Percentiles rank a stretch among this genome's conserved stretches.
Conservation (phyloP, 2,329 filamentous ascomycete genomes). For the Purpureocillium takamizusanense region DNA sequence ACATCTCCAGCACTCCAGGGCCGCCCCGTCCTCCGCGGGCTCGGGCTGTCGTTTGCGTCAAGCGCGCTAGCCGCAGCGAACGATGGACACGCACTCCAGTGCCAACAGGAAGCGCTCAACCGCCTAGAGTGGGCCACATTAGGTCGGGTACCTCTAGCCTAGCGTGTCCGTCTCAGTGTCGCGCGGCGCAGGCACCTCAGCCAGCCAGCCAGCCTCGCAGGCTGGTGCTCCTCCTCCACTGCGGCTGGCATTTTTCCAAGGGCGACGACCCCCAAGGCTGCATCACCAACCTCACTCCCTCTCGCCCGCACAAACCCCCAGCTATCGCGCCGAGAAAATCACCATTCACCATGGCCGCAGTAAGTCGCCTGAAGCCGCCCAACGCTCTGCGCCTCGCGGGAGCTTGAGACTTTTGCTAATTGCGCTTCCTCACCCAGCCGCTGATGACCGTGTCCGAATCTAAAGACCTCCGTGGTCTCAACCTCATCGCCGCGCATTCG, state of each 20-base stretch:
- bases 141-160: too few relatives aligned
- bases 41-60: too few relatives aligned
- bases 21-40: too few relatives aligned
- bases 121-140: too few relatives aligned
- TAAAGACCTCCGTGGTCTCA: conserved; percentile 92
- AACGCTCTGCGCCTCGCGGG: not conserved
- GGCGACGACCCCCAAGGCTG: conserved; percentile 2
- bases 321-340: conserved; percentile 2
- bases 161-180: too few relatives aligned
- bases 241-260: conserved; percentile 3
- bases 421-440: conserved; percentile 28
- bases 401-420: too few relatives aligned
- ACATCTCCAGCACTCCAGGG: too few relatives aligned
- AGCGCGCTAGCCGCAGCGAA: too few relatives aligned
- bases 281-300: not conserved
- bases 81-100: too few relatives aligned
- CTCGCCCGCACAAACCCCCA: conserved; percentile 1
- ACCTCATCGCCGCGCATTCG: conserved; percentile 96
- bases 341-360: conserved; percentile 39
- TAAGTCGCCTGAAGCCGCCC: conserved; percentile 22
- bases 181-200: not conserved
- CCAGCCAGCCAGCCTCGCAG: too few relatives aligned
- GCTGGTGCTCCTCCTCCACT: too few relatives aligned
- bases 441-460: conserved; percentile 80
- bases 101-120: too few relatives aligned